A percentile compares a stretch with the other conserved stretches of the same genome.
Evolutionary conservation across 2,329 filamentous ascomycete genomes (phyloP).

Genomic region (Beauveria asiatica): DNA sequence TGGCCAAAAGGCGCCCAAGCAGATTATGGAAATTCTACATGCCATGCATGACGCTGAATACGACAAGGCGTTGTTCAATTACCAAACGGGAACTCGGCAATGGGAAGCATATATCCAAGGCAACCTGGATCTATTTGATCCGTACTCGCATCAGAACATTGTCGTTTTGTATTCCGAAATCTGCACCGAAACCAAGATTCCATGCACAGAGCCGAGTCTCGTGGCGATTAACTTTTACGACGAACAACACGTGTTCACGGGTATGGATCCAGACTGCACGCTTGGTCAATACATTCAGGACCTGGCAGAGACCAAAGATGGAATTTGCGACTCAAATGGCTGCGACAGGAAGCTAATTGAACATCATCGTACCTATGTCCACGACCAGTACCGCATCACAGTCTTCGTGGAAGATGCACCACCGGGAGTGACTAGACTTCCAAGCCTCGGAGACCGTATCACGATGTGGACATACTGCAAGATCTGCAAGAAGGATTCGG

Average conservation of each 20-base stretch:
- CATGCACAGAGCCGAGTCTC: slow-evolving; percentile 85
- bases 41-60: slow-evolving; percentile 96
- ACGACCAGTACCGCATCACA: slow-evolving; percentile 88
- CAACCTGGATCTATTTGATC: slow-evolving; percentile 84
- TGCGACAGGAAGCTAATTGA: slow-evolving; percentile 86
- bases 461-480: slow-evolving; percentile 98
- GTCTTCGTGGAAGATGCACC: slow-evolving; percentile 64
- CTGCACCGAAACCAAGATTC: slow-evolving; percentile 87
- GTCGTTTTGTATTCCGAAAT: slow-evolving; percentile 90
- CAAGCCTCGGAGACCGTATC: slow-evolving; percentile 54
- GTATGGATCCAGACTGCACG: slow-evolving; percentile 79
- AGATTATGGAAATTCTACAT: slow-evolving; percentile 87
- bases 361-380: slow-evolving; percentile 94
- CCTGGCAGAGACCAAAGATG: slow-evolving; percentile 65
- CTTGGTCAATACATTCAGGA: slow-evolving; percentile 94
- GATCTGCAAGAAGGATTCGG: slow-evolving; percentile 81
- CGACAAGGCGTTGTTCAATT: slow-evolving; percentile 87
- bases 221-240: slow-evolving; percentile 90
- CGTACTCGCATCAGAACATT: slow-evolving; percentile 92
- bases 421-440: slow-evolving; percentile 32
- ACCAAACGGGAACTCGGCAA: slow-evolving; percentile 86
- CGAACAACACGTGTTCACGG: slow-evolving; percentile 67
- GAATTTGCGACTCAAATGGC: slow-evolving; percentile 71
- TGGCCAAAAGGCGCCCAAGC: slow-evolving; percentile 68
- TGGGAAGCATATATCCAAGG: slow-evolving; percentile 94